Evolutionary conservation across 108 stramenopile genomes (phyloP).

Genomic region (Stephanodiscus minutulus): DNA sequence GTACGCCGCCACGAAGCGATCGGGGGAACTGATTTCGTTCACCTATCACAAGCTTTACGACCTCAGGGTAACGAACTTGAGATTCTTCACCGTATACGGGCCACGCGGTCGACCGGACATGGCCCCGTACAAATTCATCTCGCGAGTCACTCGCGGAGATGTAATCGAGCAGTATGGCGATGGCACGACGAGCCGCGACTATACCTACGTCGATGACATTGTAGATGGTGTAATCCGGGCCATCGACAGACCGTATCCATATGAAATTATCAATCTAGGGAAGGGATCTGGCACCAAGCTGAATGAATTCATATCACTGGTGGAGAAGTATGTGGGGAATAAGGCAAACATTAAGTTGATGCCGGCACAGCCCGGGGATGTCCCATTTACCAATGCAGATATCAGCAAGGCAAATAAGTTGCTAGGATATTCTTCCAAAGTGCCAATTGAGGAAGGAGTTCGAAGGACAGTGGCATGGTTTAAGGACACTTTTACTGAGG

Average conservation of each 20-base stretch:
- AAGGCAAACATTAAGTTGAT: conserved; percentile 73
- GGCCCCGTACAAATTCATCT: conserved; percentile 87
- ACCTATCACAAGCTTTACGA: conserved; percentile 91
- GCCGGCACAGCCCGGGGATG: conserved; percentile 95
- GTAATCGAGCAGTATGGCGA: conserved; percentile 88
- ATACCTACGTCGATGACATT: conserved; percentile 94
- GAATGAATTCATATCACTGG: conserved; percentile 81
- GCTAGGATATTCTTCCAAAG: conserved; percentile 84
- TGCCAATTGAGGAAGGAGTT: conserved; percentile 93
- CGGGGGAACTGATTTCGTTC: conserved; percentile 90
- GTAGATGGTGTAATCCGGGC: conserved; percentile 88
- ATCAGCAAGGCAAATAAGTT: conserved; percentile 77
- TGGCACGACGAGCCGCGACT: conserved; percentile 87
- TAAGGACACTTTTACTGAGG: conserved; percentile 20
- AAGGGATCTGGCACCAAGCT: conserved; percentile 83
- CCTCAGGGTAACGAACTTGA: conserved; percentile 80
- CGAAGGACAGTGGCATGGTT: conserved; percentile 83
- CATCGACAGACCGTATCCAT: conserved; percentile 82
- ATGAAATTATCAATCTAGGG: conserved; percentile 93
- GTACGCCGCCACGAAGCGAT: conserved; percentile 90
- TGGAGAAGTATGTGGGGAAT: conserved; percentile 80
- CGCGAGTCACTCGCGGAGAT: conserved; percentile 59
- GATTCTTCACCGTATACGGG: conserved; percentile 95
- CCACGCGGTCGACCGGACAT: conserved; percentile 91
- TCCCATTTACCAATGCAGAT: conserved; percentile 91